A percentile compares a stretch with the other conserved stretches of the same genome.
These are phyloP conservation scores for Arabidopsis hybrid DNA, from an alignment of 441 rosid species.

Conservation along the genomic window DNA sequence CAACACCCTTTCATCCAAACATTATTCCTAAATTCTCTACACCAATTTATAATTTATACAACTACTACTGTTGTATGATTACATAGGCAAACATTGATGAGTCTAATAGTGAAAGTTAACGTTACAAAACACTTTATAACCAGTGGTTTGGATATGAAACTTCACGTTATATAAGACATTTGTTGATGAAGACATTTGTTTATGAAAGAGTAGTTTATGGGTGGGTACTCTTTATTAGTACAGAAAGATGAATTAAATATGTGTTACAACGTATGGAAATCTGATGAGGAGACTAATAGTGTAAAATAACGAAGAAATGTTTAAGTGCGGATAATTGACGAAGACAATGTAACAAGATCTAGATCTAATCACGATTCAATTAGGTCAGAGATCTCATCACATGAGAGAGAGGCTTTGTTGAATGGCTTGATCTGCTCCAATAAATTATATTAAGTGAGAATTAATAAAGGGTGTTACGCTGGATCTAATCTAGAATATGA, in stretches of 20 bases:
- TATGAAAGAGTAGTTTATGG: neutral
- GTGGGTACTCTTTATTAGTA: neutral
- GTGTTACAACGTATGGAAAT: neutral
- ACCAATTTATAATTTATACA: neutral
- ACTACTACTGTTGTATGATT: neutral
- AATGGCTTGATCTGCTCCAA: slow-evolving; percentile 28
- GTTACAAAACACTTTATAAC: neutral
- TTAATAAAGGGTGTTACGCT: neutral
- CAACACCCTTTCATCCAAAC: slow-evolving; percentile 27
- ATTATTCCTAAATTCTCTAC: slow-evolving; percentile 33
- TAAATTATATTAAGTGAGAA: neutral
- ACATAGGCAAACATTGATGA: neutral
- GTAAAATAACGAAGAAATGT: neutral
- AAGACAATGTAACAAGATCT: slow-evolving; percentile 30
- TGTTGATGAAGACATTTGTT: neutral
- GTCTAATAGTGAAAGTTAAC: neutral
- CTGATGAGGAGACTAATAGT: slow-evolving; percentile 9
- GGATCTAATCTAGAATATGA: slow-evolving; percentile 4
- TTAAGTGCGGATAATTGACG: neutral
- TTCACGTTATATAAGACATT: neutral
- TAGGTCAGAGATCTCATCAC: slow-evolving; percentile 40
- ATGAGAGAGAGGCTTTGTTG: slow-evolving; percentile 19
- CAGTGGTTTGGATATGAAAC: slow-evolving; percentile 7
- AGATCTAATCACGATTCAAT: slow-evolving; percentile 33
- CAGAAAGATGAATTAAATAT: neutral